These are phyloP conservation scores for Phytophthora tubulina DNA, from an alignment of 352 stramenopile species.

Conservation along the genomic window DNA sequence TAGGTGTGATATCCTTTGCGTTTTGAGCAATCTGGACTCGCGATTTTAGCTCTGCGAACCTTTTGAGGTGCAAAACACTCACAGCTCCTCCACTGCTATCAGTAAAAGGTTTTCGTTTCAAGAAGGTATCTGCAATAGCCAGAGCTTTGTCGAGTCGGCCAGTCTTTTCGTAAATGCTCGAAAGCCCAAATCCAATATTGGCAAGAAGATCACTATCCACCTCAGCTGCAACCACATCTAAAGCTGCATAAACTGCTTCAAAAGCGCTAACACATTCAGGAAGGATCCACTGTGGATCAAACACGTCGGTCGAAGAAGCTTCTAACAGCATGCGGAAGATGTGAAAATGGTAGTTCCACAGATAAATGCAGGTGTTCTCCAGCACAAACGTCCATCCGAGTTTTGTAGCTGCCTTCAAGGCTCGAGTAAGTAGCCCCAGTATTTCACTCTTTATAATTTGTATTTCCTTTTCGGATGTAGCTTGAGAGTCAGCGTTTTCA, in stretches of 20 bases:
- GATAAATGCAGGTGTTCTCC: slow-evolving; percentile 85
- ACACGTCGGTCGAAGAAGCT: background rate
- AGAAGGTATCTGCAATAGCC: slow-evolving; percentile 57
- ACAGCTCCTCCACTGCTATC: background rate
- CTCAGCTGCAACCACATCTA: slow-evolving; percentile 42
- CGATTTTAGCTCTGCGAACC: slow-evolving; percentile 75
- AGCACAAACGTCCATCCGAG: slow-evolving; percentile 75
- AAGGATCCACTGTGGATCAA: slow-evolving; percentile 60
- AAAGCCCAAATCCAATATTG: slow-evolving; percentile 61
- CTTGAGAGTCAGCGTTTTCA: slow-evolving; percentile 11
- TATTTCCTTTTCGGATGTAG: slow-evolving; percentile 24
- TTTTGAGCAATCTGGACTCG: slow-evolving; percentile 73
- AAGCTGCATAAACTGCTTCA: slow-evolving; percentile 56
- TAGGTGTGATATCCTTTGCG: slow-evolving; percentile 65
- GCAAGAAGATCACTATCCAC: slow-evolving; percentile 61
- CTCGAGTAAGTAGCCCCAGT: slow-evolving; percentile 46
- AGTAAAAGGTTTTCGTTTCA: slow-evolving; percentile 58
- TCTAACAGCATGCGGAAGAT: slow-evolving; percentile 70
- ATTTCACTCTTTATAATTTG: slow-evolving; percentile 60
- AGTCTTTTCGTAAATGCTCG: slow-evolving; percentile 59
- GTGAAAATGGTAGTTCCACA: slow-evolving; percentile 95
- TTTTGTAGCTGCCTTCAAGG: slow-evolving; percentile 45
- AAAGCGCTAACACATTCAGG: slow-evolving; percentile 72
- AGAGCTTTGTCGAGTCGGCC: slow-evolving; percentile 59
- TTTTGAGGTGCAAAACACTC: slow-evolving; percentile 57